Base-by-base conservation (phyloP, 768 basidiomycete genomes). In the Lepiota venenata region DNA sequence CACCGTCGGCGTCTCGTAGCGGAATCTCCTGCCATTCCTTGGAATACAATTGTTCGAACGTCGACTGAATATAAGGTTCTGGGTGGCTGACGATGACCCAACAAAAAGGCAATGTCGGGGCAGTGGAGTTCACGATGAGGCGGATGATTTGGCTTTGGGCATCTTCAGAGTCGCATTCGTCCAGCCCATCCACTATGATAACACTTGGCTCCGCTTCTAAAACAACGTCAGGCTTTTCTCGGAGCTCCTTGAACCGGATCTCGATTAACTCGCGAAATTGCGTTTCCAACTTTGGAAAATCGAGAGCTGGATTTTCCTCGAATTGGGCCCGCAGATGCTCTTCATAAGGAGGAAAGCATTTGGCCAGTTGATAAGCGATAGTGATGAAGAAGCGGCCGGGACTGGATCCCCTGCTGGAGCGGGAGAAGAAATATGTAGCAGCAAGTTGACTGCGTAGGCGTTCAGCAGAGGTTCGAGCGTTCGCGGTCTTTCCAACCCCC, bases 371-470 rank as follows among this genome's bases (percentile, higher is more conserved):
- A 4, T 60, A 65, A 0, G 65, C 66, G 22, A 74, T 47, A 0
- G 71, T 70, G 1, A 68, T 56, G 5, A 72, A 43, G 2, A 74
- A 56, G n/a, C 50, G 55, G 1, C 60, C 59, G 10, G 59, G 58
- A 2, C 59, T 62, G 8, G 68, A 56, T 27, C 59, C 61, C 4
- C 57, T 37, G 39, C 64, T 64, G 14, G 61, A 57, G 20, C 66
- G 56, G 0, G 64, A 71, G 58, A 73, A 71, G 57, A 73, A 73
- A 58, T 69, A 73, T 43, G 65, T 67, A 0, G 66, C 69, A 36
- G 65, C 66, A 2, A 71, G 61, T 10, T 9, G 45, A 20, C 49
- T 56, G 29, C 16, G 16, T 25, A 63, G 57, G 1, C 6, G 14
- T 9, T 64, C 62, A 7, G 65, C 63, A 20, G 63, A 58, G 3